Evolutionary conservation across 768 basidiomycete genomes (phyloP), one percentile per base, ranked within the genome.

Genomic region (Cystoderma amianthinum): DNA sequence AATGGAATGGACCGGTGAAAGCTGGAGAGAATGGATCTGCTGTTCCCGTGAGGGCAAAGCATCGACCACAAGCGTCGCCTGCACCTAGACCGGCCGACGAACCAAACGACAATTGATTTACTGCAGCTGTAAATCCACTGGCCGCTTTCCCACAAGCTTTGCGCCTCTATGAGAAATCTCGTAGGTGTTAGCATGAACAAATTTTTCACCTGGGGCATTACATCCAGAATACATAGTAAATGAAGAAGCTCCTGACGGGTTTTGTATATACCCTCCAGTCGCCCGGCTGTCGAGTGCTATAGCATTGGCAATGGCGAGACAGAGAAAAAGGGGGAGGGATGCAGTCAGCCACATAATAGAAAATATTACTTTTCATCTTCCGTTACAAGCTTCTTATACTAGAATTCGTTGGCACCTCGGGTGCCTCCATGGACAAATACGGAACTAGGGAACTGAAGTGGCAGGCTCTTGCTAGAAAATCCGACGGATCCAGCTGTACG

Each of bases 21-120:
- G 58, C 43, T 1, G 75, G 73, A 17, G 73, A 71, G 60, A 59
- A 78, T 15, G 79, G 78, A 53, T 79, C 76, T 7, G 53, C 45
- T 12, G 53, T 63, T 28, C 66, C 75, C 1, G 76, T 75, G 42
- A 80, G 36, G 15, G 65, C 56, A 53, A 81, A 80, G 63, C 78
- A 80, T 25, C 78, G 72, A 11, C 78, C 78, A 46, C 78, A 81
- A 7, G 73, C 78, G 55, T 78, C 78, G 12, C 78, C 78, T 2
- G 74, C 57, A 7, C 76, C 77, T 0, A 58, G 20, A 0, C 76
- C 74, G 15, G 76, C 71, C 12, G 54, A 37, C 5, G 73, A 60
- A 30, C 78, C 78, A 43, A 75, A 81, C 0, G 76, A 59, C 16
- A 78, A 65, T 56, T 78, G 76, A 54, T 65, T 76, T 9, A 80